These are phyloP conservation scores for Lentinula raphanica DNA, from an alignment of 768 basidiomycete species.

Conservation along the genomic window DNA sequence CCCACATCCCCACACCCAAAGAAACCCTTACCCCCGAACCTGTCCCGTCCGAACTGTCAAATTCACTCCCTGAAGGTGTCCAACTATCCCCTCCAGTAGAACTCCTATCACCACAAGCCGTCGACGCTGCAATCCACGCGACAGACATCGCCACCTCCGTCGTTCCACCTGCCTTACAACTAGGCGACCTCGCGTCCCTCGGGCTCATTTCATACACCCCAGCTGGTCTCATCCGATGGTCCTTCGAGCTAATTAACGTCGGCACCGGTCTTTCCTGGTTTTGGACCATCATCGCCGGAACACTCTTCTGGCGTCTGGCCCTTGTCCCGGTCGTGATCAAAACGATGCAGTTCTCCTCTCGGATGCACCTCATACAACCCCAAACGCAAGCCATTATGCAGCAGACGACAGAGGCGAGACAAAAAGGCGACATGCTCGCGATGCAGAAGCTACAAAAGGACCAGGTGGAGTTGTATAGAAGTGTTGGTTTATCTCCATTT, in stretches of 20 bases:
- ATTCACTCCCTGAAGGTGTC: conserved; percentile 1
- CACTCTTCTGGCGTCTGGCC: conserved; percentile 53
- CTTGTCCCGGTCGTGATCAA: conserved; percentile 59
- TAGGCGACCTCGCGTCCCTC: conserved; percentile 66
- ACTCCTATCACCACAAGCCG: neutral
- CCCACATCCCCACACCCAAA: neutral
- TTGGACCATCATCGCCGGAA: conserved; percentile 68
- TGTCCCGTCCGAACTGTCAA: neutral
- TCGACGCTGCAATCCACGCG: neutral
- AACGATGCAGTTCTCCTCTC: conserved; percentile 51
- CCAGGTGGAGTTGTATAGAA: conserved; percentile 51
- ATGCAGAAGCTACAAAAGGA: conserved; percentile 50
- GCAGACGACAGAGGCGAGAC: conserved; percentile 30
- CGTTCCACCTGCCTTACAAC: conserved; percentile 35
- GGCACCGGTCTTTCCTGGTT: conserved; percentile 75
- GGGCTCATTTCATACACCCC: conserved; percentile 63
- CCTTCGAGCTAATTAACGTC: conserved; percentile 66
- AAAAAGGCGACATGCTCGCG: conserved; percentile 35
- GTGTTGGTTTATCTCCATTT: conserved; percentile 54
- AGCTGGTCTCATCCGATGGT: conserved; percentile 55
- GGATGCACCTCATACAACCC: conserved; percentile 54
- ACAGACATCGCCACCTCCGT: neutral
- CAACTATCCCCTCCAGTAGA: neutral
- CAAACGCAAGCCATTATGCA: conserved; percentile 44
- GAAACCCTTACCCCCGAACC: neutral